A percentile compares a stretch with the other conserved stretches of the same genome.
These are phyloP conservation scores for Elaeis guineensis DNA, from an alignment of 176 grass and related monocot species.

Conservation along the genomic window DNA sequence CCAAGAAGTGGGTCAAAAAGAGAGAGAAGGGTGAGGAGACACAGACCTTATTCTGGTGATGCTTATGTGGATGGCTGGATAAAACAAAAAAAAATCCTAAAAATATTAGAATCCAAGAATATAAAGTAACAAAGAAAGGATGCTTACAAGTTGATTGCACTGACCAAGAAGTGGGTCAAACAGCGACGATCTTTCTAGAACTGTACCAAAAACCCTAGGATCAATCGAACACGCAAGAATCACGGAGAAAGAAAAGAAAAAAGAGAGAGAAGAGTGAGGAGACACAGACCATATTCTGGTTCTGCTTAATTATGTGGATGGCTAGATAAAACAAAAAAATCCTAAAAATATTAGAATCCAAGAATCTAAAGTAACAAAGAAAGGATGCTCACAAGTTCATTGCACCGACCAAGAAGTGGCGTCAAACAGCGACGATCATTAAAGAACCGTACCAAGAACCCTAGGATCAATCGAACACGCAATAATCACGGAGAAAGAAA, in stretches of 20 bases:
- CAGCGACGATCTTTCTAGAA: slow-evolving; percentile 24
- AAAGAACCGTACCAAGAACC: slow-evolving; percentile 7
- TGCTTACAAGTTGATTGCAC: not conserved
- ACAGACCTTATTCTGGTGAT: no score
- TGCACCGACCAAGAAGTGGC: slow-evolving; percentile 8
- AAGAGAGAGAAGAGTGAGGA: no score
- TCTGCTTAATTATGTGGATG: not conserved
- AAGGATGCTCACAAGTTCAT: no score
- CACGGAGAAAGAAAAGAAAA: no score
- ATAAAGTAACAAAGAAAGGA: not conserved
- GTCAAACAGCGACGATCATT: slow-evolving; percentile 20
- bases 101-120: no score
- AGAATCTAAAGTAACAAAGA: not conserved
- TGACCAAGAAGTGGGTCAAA: slow-evolving; percentile 7
- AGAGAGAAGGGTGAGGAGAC: no score
- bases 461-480: not conserved
- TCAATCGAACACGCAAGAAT: no score
- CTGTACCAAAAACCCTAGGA: not conserved
- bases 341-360: no score
- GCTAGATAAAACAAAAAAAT: not conserved
- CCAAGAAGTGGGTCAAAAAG: slow-evolving; percentile 6
- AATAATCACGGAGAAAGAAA: not conserved
- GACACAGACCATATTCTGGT: no score
- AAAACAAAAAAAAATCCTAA: not conserved
- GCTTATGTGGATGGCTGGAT: not conserved